Evolutionary conservation across 2,329 filamentous ascomycete genomes (phyloP).

Genomic region (Dactylellina drechsleri): DNA sequence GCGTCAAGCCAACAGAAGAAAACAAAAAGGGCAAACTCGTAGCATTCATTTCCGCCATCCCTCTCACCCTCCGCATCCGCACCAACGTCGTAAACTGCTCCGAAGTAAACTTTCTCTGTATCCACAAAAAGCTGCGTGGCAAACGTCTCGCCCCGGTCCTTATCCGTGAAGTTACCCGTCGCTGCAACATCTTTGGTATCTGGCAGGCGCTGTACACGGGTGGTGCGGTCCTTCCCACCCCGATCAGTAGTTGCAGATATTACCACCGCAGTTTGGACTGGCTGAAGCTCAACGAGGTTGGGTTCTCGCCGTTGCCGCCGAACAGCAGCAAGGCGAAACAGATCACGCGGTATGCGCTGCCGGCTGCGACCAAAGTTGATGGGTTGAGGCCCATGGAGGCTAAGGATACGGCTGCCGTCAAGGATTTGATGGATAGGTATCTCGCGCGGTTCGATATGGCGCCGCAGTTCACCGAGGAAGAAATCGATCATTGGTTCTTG

Average conservation of each 20-base stretch:
- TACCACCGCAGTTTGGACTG: constrained; percentile 94
- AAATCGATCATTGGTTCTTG: constrained; percentile 88
- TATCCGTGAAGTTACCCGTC: constrained; percentile 96
- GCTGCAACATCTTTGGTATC: constrained; percentile 84
- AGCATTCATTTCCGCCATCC: constrained; percentile 94
- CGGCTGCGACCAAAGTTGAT: constrained; percentile 75
- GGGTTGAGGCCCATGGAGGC: constrained; percentile 83
- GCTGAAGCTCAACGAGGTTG: constrained; percentile 93
- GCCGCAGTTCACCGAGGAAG: constrained; percentile 80
- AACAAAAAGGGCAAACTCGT: constrained; percentile 79
- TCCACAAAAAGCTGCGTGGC: constrained; percentile 95
- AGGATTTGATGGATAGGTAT: constrained; percentile 79
- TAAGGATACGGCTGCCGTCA: constrained; percentile 80
- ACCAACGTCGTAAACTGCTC: constrained; percentile 78
- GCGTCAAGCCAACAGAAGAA: constrained; percentile 70
- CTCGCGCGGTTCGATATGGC: constrained; percentile 82
- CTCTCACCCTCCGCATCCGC: constrained; percentile 82
- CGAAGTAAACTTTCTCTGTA: constrained; percentile 97
- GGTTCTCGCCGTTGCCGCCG: constrained; percentile 86
- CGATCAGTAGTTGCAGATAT: constrained; percentile 92
- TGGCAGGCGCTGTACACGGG: constrained; percentile 98
- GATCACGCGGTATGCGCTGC: constrained; percentile 84
- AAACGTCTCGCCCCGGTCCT: constrained; percentile 92
- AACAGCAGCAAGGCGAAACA: constrained; percentile 87
- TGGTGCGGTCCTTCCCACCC: constrained; percentile 88